Evolutionary conservation across 805 yeast species (phyloP).

Genomic region (Tetrapisispora pingtungensis): DNA sequence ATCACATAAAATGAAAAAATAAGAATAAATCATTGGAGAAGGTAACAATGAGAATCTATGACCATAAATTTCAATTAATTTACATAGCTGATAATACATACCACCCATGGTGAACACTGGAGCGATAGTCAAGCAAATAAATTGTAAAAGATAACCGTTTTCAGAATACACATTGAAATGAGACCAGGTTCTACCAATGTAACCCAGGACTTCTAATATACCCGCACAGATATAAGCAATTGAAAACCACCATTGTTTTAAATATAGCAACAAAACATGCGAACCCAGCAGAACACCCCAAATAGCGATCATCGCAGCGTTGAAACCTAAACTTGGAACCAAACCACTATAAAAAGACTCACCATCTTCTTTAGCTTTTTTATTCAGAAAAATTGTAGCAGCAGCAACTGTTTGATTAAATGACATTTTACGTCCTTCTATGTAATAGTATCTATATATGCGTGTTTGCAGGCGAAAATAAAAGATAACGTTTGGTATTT

Average conservation of each 20-base stretch:
- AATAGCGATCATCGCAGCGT: constrained; percentile 44
- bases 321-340: constrained; percentile 47
- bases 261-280: constrained; percentile 39
- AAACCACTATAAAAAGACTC: constrained; percentile 31
- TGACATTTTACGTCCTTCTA: neutral
- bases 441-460: no score
- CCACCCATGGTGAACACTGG: constrained; percentile 86
- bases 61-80: constrained; percentile 54
- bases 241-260: constrained; percentile 59
- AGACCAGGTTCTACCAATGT: constrained; percentile 47
- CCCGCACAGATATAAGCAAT: constrained; percentile 46
- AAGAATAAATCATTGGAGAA: constrained; percentile 34
- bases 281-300: constrained; percentile 39
- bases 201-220: constrained; percentile 58
- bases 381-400: neutral
- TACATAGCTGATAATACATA: constrained; percentile 60
- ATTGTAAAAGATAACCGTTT: constrained; percentile 49
- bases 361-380: neutral
- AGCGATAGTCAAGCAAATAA: constrained; percentile 60
- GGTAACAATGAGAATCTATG: constrained; percentile 37
- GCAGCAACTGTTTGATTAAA: neutral
- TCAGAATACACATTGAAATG: constrained; percentile 29
- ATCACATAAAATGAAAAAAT: constrained; percentile 62
- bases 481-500: no score
- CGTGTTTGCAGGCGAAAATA: no score